Evolutionary conservation across 1,284 basidiomycete genomes (phyloP).

Genomic region (Macrocystidia cucumis): DNA sequence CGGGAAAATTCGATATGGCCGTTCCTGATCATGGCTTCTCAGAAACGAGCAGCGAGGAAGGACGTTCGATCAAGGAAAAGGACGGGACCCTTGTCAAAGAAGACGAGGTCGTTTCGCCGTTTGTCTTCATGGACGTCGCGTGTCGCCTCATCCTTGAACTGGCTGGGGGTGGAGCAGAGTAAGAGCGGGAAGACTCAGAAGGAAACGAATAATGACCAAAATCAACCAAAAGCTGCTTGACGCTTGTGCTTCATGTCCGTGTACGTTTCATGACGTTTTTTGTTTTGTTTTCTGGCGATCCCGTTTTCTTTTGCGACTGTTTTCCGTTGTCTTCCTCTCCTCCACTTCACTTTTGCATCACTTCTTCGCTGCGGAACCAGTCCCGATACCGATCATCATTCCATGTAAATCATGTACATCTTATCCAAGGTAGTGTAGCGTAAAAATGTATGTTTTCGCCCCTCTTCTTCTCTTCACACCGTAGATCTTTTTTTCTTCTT

Average conservation of each 20-base stretch:
- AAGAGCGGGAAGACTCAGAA: no score
- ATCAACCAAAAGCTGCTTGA: no score
- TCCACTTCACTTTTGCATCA: neutral
- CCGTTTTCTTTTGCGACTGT: constrained; percentile 1
- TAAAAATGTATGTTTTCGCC: no score
- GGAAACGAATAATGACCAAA: no score
- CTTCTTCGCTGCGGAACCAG: neutral
- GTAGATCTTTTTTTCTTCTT: no score
- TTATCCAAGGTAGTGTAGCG: no score
- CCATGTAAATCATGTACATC: no score
- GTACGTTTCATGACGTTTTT: no score
- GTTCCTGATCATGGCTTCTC: constrained; percentile 40
- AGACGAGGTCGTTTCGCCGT: constrained; percentile 86
- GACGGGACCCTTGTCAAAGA: constrained; percentile 35
- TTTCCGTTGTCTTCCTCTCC: neutral
- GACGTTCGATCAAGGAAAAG: constrained; percentile 40
- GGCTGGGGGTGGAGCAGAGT: constrained; percentile 58
- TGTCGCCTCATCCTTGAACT: constrained; percentile 76
- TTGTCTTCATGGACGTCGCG: constrained; percentile 95
- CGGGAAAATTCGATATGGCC: constrained; percentile 63
- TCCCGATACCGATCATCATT: no score
- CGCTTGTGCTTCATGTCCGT: no score
- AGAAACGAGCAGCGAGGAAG: constrained; percentile 39
- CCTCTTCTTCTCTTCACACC: no score
- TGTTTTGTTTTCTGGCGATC: constrained; percentile 1